A percentile compares a stretch with the other conserved stretches of the same genome.
phyloP scores from a whole-genome alignment of 352 stramenopile genomes.

The Salisapilia sapeloensis region DNA sequence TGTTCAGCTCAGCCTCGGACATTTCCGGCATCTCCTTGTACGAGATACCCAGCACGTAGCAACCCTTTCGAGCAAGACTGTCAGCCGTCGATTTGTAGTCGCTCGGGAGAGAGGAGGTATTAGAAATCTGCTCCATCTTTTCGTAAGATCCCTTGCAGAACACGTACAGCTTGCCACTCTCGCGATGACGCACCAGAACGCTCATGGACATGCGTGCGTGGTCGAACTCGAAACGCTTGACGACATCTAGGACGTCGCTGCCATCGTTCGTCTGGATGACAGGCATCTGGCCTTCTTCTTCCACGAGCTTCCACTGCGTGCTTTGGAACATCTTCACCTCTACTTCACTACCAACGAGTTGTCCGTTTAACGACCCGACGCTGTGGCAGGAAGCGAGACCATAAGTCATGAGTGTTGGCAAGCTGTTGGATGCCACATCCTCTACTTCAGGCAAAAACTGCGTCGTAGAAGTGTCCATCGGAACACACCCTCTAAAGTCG shows the following conservation, averaged over 20 bases:
- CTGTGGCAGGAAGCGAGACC: slow-evolving; percentile 6
- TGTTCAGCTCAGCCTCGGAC: slow-evolving; percentile 11
- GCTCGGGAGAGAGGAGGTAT: slow-evolving; percentile 24
- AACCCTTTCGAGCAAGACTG: slow-evolving; percentile 53
- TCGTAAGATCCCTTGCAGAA: slow-evolving; percentile 87
- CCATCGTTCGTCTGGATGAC: slow-evolving; percentile 23
- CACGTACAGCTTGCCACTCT: slow-evolving; percentile 33
- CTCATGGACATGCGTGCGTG: slow-evolving; percentile 84
- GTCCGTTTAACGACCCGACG: slow-evolving; percentile 12
- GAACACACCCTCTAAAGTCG: slow-evolving; percentile 59
- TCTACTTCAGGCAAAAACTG: slow-evolving; percentile 25
- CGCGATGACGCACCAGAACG: slow-evolving; percentile 61
- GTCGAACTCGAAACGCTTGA: slow-evolving; percentile 88
- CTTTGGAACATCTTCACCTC: slow-evolving; percentile 80
- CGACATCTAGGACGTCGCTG: slow-evolving; percentile 31
- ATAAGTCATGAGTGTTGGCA: slow-evolving; percentile 31
- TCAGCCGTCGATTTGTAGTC: slow-evolving; percentile 52
- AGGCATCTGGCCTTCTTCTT: slow-evolving; percentile 21
- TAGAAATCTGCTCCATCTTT: slow-evolving; percentile 50
- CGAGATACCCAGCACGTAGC: slow-evolving; percentile 80
- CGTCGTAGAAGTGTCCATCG: slow-evolving; percentile 6
- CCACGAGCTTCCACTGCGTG: slow-evolving; percentile 45
- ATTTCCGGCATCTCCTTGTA: slow-evolving; percentile 31
- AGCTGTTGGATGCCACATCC: slow-evolving; percentile 22
- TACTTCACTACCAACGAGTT: slow-evolving; percentile 77